Conservation (phyloP, 208 protist species). For the Trypanosoma rangeli region DNA sequence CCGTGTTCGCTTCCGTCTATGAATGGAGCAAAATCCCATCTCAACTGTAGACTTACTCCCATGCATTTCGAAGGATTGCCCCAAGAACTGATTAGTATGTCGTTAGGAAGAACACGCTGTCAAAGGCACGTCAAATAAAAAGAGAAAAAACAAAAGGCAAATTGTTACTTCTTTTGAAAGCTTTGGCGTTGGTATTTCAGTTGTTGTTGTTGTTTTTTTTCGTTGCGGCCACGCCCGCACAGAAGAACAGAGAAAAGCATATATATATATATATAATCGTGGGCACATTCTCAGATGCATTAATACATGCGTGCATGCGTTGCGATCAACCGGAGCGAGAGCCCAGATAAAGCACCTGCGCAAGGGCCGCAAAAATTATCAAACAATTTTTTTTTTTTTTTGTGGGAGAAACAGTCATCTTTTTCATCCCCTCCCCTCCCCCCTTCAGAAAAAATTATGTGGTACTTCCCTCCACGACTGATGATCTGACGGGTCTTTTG, state of each 20-base stretch:
- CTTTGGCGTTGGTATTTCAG: too few relatives aligned
- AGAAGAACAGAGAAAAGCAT: slow-evolving; percentile 3
- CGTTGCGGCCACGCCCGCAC: too few relatives aligned
- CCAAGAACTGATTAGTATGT: not conserved
- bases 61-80: slow-evolving; percentile 17
- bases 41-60: slow-evolving; percentile 39
- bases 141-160: slow-evolving; percentile 19
- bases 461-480: slow-evolving; percentile 72
- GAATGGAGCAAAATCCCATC: slow-evolving; percentile 69
- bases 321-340: not conserved
- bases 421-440: not conserved
- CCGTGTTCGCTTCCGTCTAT: slow-evolving; percentile 52
- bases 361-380: too few relatives aligned
- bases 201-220: too few relatives aligned
- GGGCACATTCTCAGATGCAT: too few relatives aligned
- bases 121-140: not conserved
- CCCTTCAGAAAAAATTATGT: slow-evolving; percentile 11
- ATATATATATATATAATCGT: not conserved
- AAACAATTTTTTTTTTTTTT: too few relatives aligned
- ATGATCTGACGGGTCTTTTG: slow-evolving; percentile 76
- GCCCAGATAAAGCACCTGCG: not conserved
- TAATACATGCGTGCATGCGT: not conserved
- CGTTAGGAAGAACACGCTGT: not conserved
- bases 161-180: not conserved
- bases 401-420: not conserved